A percentile compares a stretch with the other conserved stretches of the same genome.
These are phyloP conservation scores for Pseudopithomyces maydicus DNA, from an alignment of 2,329 filamentous ascomycete species.

Conservation along the genomic window DNA sequence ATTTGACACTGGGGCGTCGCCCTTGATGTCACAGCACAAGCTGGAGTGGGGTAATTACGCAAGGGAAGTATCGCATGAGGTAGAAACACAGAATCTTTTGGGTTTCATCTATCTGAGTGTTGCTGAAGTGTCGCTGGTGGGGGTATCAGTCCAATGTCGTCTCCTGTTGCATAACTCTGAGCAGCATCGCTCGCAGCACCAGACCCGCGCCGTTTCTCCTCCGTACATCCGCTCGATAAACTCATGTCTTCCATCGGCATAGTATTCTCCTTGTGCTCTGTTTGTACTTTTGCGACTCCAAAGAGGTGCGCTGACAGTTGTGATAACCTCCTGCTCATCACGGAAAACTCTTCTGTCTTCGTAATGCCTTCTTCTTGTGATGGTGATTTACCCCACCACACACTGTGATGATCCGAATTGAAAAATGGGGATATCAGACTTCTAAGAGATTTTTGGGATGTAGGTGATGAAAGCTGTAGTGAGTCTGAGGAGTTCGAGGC, in stretches of 20 bases:
- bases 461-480: neutral
- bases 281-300: neutral
- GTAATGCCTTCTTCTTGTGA: neutral
- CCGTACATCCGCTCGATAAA: neutral
- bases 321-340: neutral
- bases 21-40: too few species aligned
- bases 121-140: neutral
- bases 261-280: neutral
- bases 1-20: too few species aligned
- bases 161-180: neutral
- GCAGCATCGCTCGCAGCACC: neutral
- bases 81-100: too few species aligned
- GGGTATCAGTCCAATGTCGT: neutral
- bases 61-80: too few species aligned
- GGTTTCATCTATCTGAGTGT: too few species aligned
- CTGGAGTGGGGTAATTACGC: too few species aligned
- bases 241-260: neutral
- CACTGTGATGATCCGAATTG: neutral
- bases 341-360: neutral
- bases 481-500: neutral
- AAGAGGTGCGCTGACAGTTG: neutral
- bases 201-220: neutral
- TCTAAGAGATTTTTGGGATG: neutral
- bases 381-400: neutral
- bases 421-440: neutral